Conservation (phyloP, 192 early-diverging fungal species). For the Podila horticola region DNA sequence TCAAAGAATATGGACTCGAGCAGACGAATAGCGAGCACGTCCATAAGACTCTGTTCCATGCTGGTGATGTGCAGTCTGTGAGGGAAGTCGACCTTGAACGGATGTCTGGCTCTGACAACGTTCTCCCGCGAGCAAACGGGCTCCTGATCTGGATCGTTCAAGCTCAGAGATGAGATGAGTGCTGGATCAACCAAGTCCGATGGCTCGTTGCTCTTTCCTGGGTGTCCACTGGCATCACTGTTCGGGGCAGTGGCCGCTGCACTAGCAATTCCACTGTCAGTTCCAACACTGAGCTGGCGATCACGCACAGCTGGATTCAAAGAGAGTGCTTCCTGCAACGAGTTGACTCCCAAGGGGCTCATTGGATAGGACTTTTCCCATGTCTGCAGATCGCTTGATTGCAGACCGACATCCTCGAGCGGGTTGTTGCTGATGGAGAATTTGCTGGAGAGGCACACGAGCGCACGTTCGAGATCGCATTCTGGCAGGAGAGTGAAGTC, state of each 20-base stretch:
- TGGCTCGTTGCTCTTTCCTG: neutral
- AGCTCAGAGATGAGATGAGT: conserved; percentile 9
- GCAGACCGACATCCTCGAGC: conserved; percentile 30
- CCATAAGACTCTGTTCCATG: conserved; percentile 43
- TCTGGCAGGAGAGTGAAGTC: conserved; percentile 49
- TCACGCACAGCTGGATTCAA: conserved; percentile 13
- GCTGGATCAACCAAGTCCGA: neutral
- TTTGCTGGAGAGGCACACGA: conserved; percentile 24
- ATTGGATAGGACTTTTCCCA: conserved; percentile 35
- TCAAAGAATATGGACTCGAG: conserved; percentile 49
- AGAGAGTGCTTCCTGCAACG: conserved; percentile 31
- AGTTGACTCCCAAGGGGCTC: conserved; percentile 24
- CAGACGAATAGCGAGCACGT: conserved; percentile 28
- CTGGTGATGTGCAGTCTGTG: conserved; percentile 43
- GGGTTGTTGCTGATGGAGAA: conserved; percentile 46
- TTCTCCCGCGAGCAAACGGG: neutral
- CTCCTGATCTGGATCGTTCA: conserved; percentile 3
- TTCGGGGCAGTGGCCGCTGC: neutral
- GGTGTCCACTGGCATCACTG: neutral
- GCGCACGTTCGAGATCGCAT: conserved; percentile 33
- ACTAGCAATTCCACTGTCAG: conserved; percentile 4
- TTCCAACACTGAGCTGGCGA: conserved; percentile 12
- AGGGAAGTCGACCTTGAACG: conserved; percentile 33
- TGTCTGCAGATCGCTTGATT: conserved; percentile 21
- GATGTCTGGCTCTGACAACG: conserved; percentile 17